Base-by-base conservation (phyloP, 2,329 filamentous ascomycete species). In the Fusarium newnesense region DNA sequence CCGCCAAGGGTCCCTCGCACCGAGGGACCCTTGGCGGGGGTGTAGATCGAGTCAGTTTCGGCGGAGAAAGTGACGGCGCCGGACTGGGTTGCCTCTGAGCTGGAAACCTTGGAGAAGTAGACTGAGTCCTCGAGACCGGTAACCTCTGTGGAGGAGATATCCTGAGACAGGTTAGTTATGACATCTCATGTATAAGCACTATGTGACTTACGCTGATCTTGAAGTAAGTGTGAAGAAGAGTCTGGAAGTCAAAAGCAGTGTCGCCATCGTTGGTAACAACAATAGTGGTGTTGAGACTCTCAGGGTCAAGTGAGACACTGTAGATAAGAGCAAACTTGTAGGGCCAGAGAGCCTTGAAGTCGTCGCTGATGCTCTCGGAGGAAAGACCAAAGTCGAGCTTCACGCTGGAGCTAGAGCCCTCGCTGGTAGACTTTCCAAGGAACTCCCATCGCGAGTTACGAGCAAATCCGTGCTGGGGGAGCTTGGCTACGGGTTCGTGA, bases 301-400 rank as follows among this genome's bases (percentile, higher is more conserved):
- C 91, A 75, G 89, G 91, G 71, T 90, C 90, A 74, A 99, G 85
- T 6, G 94, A 97, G 67, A 99, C 94, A 78, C 93, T 97, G 87
- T 99, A 99, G 63, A 98, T 92, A 58, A 98, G 88, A 9, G 93
- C 93, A 81, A 99, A 99, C 72, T 93, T 91, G 80, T 92, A 93
- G 5, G 93, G 92, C 96, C 96, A 99, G 30, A 91, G 88, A 76
- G 89, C 88, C 79, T 89, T 90, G 75, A 89, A 88, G 47, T 91
- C 88, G 1, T 92, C 90, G 74, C 88, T 89, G 64, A 98, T 86
- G 79, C 92, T 92, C 58, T 89, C 87, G 34, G 90, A 89, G 58
- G 93, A 94, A 40, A 99, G 91, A 34, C 96, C 96, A 82, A 99
- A 98, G 85, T 99, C 96, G 69, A 99, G 91, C 87, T 97, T 98